Evolutionary conservation across 2,329 filamentous ascomycete species (phyloP).

Genomic region (Phialemoniopsis sp.): DNA sequence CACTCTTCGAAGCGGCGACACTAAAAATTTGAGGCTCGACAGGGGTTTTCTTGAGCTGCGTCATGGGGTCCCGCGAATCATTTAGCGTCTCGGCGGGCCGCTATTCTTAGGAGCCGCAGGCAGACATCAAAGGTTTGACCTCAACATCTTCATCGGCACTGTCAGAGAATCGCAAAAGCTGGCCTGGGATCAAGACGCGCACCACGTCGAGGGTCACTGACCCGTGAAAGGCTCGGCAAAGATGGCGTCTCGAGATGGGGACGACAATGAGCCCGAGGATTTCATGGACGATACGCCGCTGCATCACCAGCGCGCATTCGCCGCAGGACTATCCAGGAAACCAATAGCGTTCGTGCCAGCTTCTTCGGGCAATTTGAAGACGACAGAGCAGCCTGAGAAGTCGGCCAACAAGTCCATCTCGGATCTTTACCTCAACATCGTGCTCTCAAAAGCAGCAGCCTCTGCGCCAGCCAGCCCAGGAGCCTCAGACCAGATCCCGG

Average conservation of each 20-base stretch:
- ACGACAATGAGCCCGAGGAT: slow-evolving; percentile 17
- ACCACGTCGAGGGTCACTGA: no score
- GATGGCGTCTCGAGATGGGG: no score
- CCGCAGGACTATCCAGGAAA: slow-evolving; percentile 50
- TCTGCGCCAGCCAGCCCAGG: slow-evolving; percentile 12
- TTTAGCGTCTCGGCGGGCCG: slow-evolving; percentile 2
- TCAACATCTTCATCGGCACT: no score
- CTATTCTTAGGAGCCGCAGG: no score
- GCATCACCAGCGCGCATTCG: slow-evolving; percentile 49
- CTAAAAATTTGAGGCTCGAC: no score
- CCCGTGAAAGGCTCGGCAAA: no score
- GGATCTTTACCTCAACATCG: slow-evolving; percentile 64
- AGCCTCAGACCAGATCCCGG: background rate
- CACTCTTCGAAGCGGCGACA: no score
- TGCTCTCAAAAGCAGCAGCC: slow-evolving; percentile 41
- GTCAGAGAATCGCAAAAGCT: no score
- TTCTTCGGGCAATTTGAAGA: slow-evolving; percentile 28
- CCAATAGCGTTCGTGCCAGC: slow-evolving; percentile 55
- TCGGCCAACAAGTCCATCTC: slow-evolving; percentile 31
- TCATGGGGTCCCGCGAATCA: background rate
- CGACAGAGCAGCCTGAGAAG: slow-evolving; percentile 9
- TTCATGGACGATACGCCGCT: slow-evolving; percentile 45
- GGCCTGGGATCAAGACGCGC: no score
- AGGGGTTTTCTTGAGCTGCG: no score
- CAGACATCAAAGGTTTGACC: no score